These are phyloP conservation scores for Boletus rex-veris DNA, from an alignment of 768 basidiomycete species.

Conservation along the genomic window DNA sequence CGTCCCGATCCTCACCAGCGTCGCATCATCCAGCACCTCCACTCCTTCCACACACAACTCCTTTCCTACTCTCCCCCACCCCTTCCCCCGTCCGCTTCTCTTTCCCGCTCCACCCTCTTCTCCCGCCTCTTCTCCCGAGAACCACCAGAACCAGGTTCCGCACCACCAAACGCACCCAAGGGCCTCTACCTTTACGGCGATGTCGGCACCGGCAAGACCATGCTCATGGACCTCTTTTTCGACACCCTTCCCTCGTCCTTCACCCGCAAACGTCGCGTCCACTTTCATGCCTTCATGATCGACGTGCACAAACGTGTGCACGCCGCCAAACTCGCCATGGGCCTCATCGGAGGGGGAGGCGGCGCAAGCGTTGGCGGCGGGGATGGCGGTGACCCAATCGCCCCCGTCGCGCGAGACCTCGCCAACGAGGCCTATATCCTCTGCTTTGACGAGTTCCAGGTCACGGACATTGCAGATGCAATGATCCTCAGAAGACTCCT, in stretches of 20 bases:
- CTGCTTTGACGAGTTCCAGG: constrained; percentile 99
- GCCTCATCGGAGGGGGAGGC: constrained; percentile 43
- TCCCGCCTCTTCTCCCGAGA: constrained; percentile 30
- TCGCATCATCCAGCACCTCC: constrained; percentile 76
- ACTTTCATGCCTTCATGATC: constrained; percentile 99
- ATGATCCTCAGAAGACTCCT: constrained; percentile 94
- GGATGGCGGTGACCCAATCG: constrained; percentile 68
- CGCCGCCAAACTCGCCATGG: constrained; percentile 70
- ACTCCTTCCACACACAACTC: constrained; percentile 73
- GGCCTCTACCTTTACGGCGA: constrained; percentile 95
- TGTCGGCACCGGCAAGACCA: constrained; percentile 96
- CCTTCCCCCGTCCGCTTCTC: constrained; percentile 41
- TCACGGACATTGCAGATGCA: constrained; percentile 96
- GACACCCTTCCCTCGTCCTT: constrained; percentile 68
- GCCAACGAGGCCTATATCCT: constrained; percentile 81
- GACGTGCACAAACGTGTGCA: constrained; percentile 95
- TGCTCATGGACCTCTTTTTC: constrained; percentile 99
- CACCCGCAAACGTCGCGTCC: constrained; percentile 79
- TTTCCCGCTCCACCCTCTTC: constrained; percentile 21
- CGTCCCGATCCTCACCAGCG: constrained; percentile 81
- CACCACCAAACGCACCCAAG: constrained; percentile 62
- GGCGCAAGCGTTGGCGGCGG: constrained; percentile 26
- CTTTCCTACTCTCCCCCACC: constrained; percentile 65
- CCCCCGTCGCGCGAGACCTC: constrained; percentile 82
- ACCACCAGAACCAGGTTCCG: constrained; percentile 21